A percentile compares a stretch with the other conserved stretches of the same genome.
phyloP scores from a whole-genome alignment of 1,284 basidiomycete genomes.

The Fomitopsis pinicola region DNA sequence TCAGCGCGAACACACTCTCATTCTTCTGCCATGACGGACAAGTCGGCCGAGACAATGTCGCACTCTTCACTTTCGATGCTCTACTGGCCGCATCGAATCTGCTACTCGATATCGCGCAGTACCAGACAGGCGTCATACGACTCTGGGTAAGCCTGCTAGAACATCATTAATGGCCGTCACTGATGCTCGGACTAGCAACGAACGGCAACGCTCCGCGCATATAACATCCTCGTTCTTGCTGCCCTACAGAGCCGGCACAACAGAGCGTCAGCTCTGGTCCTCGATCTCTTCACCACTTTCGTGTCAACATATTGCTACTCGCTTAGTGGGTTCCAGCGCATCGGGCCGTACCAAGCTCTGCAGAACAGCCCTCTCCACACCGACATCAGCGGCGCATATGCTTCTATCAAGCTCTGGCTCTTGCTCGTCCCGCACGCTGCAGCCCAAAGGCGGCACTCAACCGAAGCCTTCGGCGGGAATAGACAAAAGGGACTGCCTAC shows the following conservation, averaged over 20 bases:
- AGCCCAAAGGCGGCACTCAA: background rate
- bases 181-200: background rate
- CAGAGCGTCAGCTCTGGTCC: slow-evolving; percentile 38
- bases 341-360: slow-evolving; percentile 16
- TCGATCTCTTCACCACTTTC: slow-evolving; percentile 47
- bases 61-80: slow-evolving; percentile 48
- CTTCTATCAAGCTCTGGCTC: slow-evolving; percentile 66
- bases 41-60: slow-evolving; percentile 32
- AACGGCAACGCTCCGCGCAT: slow-evolving; percentile 45
- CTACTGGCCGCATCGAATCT: slow-evolving; percentile 49
- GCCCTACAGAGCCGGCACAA: slow-evolving; percentile 41
- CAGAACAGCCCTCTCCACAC: slow-evolving; percentile 38
- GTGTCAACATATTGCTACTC: slow-evolving; percentile 40
- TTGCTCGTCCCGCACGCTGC: slow-evolving; percentile 43
- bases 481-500: slow-evolving; percentile 1
- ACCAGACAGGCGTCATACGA: slow-evolving; percentile 17
- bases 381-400: slow-evolving; percentile 64
- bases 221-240: slow-evolving; percentile 58
- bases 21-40: slow-evolving; percentile 49
- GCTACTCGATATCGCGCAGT: slow-evolving; percentile 41
- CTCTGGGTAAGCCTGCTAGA: slow-evolving; percentile 15
- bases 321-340: slow-evolving; percentile 25
- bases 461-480: background rate
- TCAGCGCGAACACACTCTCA: slow-evolving; percentile 47
- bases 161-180: slow-evolving; percentile 31